These are phyloP conservation scores for Suillus tomentosus DNA, from an alignment of 768 basidiomycete genomes.

Conservation along the genomic window DNA sequence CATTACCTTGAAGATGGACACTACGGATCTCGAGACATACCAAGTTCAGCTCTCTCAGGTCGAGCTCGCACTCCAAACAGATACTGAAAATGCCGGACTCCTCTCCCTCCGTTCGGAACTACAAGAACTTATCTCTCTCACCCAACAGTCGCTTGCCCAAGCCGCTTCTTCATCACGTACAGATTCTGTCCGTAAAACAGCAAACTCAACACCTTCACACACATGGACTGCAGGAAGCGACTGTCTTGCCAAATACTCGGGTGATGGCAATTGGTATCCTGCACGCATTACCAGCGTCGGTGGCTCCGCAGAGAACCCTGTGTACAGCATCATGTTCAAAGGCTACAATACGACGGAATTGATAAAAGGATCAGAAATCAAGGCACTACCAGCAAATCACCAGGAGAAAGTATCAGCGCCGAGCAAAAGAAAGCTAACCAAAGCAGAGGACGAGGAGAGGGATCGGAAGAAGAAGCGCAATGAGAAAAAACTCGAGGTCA, in stretches of 20 bases:
- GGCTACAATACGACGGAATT: constrained; percentile 91
- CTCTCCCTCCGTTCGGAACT: constrained; percentile 74
- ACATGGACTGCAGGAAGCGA: constrained; percentile 84
- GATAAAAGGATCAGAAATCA: constrained; percentile 70
- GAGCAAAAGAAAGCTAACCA: constrained; percentile 77
- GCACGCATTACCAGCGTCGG: constrained; percentile 85
- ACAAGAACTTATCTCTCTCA: constrained; percentile 80
- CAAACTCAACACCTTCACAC: constrained; percentile 49
- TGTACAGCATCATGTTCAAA: constrained; percentile 90
- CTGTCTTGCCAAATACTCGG: constrained; percentile 83
- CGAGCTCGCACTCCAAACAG: constrained; percentile 72
- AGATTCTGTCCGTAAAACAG: constrained; percentile 57
- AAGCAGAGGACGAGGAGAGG: constrained; percentile 83
- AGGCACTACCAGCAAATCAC: constrained; percentile 64
- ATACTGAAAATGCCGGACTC: constrained; percentile 76
- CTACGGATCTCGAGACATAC: constrained; percentile 84
- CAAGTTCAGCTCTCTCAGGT: constrained; percentile 91
- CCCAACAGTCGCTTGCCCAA: constrained; percentile 71
- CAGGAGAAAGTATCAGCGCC: constrained; percentile 42
- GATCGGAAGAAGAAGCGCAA: constrained; percentile 94
- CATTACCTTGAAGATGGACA: constrained; percentile 41
- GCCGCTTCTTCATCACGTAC: constrained; percentile 61
- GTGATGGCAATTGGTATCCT: constrained; percentile 85
- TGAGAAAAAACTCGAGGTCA: constrained; percentile 86
- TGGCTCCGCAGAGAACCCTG: constrained; percentile 77